Base-by-base conservation (phyloP, 2,329 filamentous ascomycete species). In the Fusarium annulatum region DNA sequence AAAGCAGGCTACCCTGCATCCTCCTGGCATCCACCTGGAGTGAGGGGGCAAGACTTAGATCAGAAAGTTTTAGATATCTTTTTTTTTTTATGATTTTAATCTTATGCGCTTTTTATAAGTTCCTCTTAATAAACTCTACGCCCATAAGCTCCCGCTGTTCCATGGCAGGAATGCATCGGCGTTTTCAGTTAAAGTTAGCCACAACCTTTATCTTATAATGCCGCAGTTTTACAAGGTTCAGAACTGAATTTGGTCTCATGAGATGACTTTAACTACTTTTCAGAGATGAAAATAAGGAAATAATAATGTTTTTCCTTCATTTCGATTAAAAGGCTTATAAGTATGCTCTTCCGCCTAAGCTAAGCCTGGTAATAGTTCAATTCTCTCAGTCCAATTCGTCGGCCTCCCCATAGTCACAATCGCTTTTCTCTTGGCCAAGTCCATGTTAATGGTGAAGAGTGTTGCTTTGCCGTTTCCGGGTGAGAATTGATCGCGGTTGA, bases 371-470 rank as follows among this genome's bases (percentile, higher is more conserved):
- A 53, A 65, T 3, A 74, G 4, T 10, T 73, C 53, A 19, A 70
- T 36, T 7, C 45, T 61, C 42, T 74, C 48, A 5, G 45, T 59
- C 46, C 45, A 75, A 5, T 26, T 34, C 3, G 74, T 74, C 3
- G 73, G 75, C 8, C 69, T 63, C 2, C 66, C 73, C 49, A 74
- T n/a, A 1, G 52, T 56, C 1, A 77, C 63, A 3, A 48, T 28
- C 3, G 71, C 73, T 16, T 39, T 67, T 26, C 38, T 45, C 2
- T 57, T 61, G 1, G 57, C 49, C 8, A 73, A 19, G 10, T 77
- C 60, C 61, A 77, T 76, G 19, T 76, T 67, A 2, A 77, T 75
- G 4, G 68, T 77, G 11, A 77, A 77, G 1, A 77, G 34, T 4
- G 75, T 77, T 14, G 73, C 53, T 0, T 64, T 60, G 2, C 69